Evolutionary conservation across 305 asterid species (phyloP).

Genomic region (Fraxinus ornus): DNA sequence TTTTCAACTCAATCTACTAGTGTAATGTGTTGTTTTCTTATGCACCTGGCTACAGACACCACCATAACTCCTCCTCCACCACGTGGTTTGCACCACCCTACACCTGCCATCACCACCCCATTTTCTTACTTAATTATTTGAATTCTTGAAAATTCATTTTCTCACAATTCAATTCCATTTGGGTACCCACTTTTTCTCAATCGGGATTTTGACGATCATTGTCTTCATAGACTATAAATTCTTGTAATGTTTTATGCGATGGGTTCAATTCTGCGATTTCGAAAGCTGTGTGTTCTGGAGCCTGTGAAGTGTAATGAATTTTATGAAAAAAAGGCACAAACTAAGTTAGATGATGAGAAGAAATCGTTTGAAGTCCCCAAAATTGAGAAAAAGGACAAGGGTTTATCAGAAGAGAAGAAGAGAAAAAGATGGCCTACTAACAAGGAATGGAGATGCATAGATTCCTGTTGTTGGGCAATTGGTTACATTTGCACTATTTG

Average conservation of each 20-base stretch:
- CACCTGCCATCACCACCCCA: too few species aligned
- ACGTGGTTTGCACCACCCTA: too few species aligned
- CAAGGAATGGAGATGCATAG: constrained; percentile 67
- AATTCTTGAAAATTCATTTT: too few species aligned
- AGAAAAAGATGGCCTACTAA: background rate
- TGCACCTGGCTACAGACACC: background rate
- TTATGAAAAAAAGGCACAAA: constrained; percentile 16
- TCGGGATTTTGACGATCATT: background rate
- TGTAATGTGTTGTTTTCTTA: constrained; percentile 20
- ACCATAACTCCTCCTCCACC: too few species aligned
- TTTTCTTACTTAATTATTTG: too few species aligned
- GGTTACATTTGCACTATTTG: constrained; percentile 71
- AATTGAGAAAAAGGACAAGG: background rate
- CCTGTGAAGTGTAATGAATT: constrained; percentile 35
- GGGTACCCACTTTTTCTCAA: background rate
- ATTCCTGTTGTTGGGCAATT: constrained; percentile 61
- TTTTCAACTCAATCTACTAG: background rate
- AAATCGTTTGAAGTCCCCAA: constrained; percentile 21
- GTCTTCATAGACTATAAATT: constrained; percentile 11
- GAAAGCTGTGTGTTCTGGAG: constrained; percentile 14
- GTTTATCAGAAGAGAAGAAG: too few species aligned
- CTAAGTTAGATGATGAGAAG: constrained; percentile 14
- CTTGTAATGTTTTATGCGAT: constrained; percentile 29
- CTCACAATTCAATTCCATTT: too few species aligned
- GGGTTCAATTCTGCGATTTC: constrained; percentile 64